Evolutionary conservation across 768 basidiomycete genomes (phyloP).

Genomic region (Tulasnella sp.): DNA sequence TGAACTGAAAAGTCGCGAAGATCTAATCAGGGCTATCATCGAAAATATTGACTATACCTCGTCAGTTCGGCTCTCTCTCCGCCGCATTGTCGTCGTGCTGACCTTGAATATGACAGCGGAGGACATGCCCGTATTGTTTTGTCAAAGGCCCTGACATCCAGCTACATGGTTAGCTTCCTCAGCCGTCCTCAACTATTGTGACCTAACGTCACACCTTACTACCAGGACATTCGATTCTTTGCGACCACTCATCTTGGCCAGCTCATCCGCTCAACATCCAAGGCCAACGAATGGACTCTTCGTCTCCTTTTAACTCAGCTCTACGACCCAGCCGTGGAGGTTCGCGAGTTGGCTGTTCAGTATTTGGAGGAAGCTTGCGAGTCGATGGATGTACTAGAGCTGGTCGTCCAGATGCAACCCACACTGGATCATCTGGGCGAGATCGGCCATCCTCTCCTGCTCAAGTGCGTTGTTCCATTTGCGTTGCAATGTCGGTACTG

Average conservation of each 20-base stretch:
- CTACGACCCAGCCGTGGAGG: conserved; percentile 84
- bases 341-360: conserved; percentile 81
- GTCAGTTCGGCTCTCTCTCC: conserved; percentile 61
- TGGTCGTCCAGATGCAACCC: conserved; percentile 90
- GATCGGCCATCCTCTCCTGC: conserved; percentile 73
- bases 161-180: conserved; percentile 51
- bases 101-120: conserved; percentile 41
- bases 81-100: conserved; percentile 59
- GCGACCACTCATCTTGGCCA: conserved; percentile 80
- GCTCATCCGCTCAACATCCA: conserved; percentile 52
- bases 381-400: conserved; percentile 65
- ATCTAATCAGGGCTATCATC: conserved; percentile 81
- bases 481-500: background rate
- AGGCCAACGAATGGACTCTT: conserved; percentile 76
- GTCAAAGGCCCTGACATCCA: conserved; percentile 89
- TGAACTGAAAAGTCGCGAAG: conserved; percentile 82
- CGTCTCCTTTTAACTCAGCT: conserved; percentile 88
- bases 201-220: background rate
- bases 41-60: conserved; percentile 84
- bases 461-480: conserved; percentile 47
- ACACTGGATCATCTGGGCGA: conserved; percentile 93
- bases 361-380: conserved; percentile 87
- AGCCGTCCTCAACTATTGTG: background rate
- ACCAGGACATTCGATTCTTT: conserved; percentile 73
- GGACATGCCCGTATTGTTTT: conserved; percentile 89